phyloP scores from a whole-genome alignment of 129 eudicot genomes.

The Helichrysum umbraculigerum region DNA sequence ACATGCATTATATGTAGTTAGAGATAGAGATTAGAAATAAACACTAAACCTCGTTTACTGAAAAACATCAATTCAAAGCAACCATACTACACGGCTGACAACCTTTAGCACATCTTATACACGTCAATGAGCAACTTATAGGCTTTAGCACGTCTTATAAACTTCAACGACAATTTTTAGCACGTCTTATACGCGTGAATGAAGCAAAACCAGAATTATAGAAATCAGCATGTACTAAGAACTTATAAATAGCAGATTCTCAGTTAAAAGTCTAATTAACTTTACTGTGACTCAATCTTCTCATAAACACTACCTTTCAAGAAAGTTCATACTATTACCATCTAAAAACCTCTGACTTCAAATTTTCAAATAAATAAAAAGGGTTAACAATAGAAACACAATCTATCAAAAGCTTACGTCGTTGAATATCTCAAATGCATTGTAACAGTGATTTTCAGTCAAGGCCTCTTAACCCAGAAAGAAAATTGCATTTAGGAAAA shows the following conservation, averaged over 20 bases:
- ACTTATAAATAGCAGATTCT: background rate
- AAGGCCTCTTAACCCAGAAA: too few relatives aligned
- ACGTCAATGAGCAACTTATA: too few relatives aligned
- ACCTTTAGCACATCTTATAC: background rate
- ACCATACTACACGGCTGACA: background rate
- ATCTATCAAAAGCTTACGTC: background rate
- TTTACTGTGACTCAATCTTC: background rate
- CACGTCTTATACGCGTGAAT: background rate
- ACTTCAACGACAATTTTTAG: background rate
- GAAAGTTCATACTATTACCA: background rate
- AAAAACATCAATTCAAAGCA: background rate
- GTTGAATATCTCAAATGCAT: too few relatives aligned
- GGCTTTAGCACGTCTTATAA: background rate
- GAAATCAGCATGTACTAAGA: background rate
- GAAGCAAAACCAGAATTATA: background rate
- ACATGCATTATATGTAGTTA: too few relatives aligned
- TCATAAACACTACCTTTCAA: conserved; percentile 5
- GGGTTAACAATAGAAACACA: background rate
- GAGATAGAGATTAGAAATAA: too few relatives aligned
- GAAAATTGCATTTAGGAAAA: too few relatives aligned
- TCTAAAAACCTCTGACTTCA: background rate
- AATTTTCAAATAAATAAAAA: background rate
- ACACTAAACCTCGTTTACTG: too few relatives aligned
- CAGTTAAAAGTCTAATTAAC: background rate
- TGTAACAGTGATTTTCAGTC: too few relatives aligned